Evolutionary conservation across 805 yeast species (phyloP), one percentile per base, ranked within the genome.

Genomic region (Grigorovia transvaalensis): DNA sequence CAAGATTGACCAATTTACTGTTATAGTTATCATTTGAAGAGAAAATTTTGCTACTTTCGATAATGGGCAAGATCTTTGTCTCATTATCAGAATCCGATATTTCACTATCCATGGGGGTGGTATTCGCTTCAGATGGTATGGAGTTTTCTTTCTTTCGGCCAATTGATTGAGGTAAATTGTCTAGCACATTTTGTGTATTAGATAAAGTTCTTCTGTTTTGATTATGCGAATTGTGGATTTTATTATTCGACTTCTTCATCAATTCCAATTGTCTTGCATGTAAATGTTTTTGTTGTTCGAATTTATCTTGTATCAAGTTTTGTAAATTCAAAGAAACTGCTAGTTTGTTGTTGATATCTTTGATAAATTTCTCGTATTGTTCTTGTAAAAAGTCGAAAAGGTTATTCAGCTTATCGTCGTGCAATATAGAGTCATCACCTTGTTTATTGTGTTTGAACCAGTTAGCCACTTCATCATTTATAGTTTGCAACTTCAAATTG

Each of bases 401-500:
- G 15, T 38, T 38, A 12, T 38, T n/a, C 17, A 38, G 15, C 15
- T 38, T 38, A 8, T 3, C 15, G 15, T 38, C 42, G 9, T 38
- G 42, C 17, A 38, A 7, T 15, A 38, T 7, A 38, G 42, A 38
- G 12, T 12, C 42, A 12, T 38, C 42, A 38, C 15, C 4, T 3
- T 38, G 17, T 38, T 15, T 38, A 18, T 12, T 12, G 9, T 38
- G n/a, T 13, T 38, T 2, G 17, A 38, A 38, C 2, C 8, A 2
- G 5, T 15, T 13, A 12, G 17, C 12, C 8, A 38, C 9, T 7
- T 38, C 15, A 13, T 38, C 17, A 13, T 38, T 38, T 3, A 38
- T 38, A 15, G 42, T 38, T 38, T 38, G 42, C 15, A 38, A 13
- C 9, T 56, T 50, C 13, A 57, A 33, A 19, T 18, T 45, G 7